A percentile compares a stretch with the other conserved stretches of the same genome.
These are phyloP conservation scores for Chaetomiaceae sp. DNA, from an alignment of 2,329 filamentous ascomycete species.

Conservation along the genomic window DNA sequence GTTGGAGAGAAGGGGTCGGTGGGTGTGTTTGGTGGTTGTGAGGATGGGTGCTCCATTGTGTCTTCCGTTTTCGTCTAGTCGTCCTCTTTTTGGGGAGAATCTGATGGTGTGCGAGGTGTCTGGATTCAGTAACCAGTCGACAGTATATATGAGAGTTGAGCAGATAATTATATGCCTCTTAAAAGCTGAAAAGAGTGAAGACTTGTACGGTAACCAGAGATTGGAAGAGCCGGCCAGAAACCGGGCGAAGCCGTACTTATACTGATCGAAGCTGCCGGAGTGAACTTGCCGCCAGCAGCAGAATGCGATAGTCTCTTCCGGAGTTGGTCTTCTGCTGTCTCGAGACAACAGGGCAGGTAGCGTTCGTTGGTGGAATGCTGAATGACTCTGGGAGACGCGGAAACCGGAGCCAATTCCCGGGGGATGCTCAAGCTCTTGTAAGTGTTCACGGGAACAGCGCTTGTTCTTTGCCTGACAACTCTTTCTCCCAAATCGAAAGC, in stretches of 20 bases:
- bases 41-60: conserved; percentile 14
- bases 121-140: background rate
- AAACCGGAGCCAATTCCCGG: background rate
- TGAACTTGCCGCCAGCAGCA: conserved; percentile 16
- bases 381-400: conserved; percentile 1
- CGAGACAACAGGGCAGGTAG: background rate
- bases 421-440: conserved; percentile 13
- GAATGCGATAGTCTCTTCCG: conserved; percentile 8
- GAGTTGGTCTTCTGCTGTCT: conserved; percentile 12
- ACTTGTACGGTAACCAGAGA: background rate
- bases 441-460: background rate
- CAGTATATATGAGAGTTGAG: background rate
- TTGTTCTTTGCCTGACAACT: conserved; percentile 11
- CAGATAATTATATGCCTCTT: background rate
- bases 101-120: too few species aligned
- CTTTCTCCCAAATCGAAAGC: conserved; percentile 9
- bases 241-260: conserved; percentile 7
- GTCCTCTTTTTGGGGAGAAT: too few species aligned
- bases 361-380: conserved; percentile 4
- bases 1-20: background rate
- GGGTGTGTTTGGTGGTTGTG: conserved; percentile 10
- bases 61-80: background rate
- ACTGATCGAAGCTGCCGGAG: background rate
- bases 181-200: background rate
- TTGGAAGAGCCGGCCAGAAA: background rate